Base-by-base conservation (phyloP, 116 monocot species). In the Thalassia testudinum region DNA sequence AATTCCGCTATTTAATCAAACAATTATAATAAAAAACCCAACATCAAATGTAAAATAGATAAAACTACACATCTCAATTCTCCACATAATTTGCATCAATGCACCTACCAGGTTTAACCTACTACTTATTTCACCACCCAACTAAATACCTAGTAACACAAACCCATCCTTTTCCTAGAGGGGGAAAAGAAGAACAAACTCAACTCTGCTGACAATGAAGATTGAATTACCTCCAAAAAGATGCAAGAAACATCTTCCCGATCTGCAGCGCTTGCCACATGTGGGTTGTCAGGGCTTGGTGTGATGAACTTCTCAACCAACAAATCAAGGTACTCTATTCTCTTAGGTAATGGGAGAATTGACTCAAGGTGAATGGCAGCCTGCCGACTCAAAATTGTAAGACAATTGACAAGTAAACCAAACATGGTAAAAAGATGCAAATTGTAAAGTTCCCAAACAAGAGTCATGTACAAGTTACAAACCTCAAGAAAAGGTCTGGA, bases 291-390 rank as follows among this genome's bases (percentile, higher is more conserved):
- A 65, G 71, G 37, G 44, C 60, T 69, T 7, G 80, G 79, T 2
- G 67, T 70, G 26, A 80, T 69, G 53, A 82, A 99, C 72, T 86
- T 99, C 54, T 90, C 99, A 25, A 99, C 90, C 29, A 90, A 63
- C 16, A 75, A 86, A 80, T 99, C 90, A 56, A 99, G 38, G 61
- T 74, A 82, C 18, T 80, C 82, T 62, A 86, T 56, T 51, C 67
- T 64, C 67, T 90, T 99, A 14, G 90, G 72, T 27, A 27, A 57
- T 47, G 82, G 79, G 28, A 77, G 66, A 34, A 85, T 67, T 45
- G 99, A 78, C 55, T 99, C 99, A 17, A 89, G 61, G 73, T 90
- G 86, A 24, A 99, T 86, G 13, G 77, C 61, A 63, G 86, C 99
- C 99, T 99, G 78, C 19, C 4, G 15, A 4, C 4, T 5, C 19